Conservation (phyloP, 2,329 filamentous ascomycete genomes). For the Neonectria magnoliae region DNA sequence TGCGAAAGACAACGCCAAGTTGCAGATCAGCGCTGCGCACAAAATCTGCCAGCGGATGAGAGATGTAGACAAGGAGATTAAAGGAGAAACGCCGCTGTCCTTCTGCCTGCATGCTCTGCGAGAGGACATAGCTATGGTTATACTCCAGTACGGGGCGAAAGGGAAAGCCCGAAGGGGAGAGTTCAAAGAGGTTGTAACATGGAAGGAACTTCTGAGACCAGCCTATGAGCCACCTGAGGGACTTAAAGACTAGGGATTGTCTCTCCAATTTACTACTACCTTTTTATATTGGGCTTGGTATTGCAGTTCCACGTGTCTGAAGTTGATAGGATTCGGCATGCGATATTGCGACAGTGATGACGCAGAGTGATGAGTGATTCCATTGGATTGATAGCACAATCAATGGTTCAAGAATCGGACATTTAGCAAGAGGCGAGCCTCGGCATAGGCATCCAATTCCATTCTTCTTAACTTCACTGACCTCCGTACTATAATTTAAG, state of each 20-base stretch:
- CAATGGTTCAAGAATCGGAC: too few species aligned
- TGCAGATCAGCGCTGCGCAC: conserved; percentile 18
- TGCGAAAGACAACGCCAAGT: not conserved
- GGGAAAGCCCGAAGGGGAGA: not conserved
- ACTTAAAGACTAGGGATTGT: not conserved
- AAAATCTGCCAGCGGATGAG: conserved; percentile 23
- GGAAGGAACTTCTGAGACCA: not conserved
- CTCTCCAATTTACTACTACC: not conserved
- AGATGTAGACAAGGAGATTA: conserved; percentile 21
- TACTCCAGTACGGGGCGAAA: conserved; percentile 27
- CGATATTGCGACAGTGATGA: not conserved
- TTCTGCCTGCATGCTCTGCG: conserved; percentile 22
- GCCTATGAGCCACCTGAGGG: not conserved
- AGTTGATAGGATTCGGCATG: not conserved
- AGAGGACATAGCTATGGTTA: conserved; percentile 24
- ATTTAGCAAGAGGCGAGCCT: too few species aligned
- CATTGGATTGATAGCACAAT: too few species aligned
- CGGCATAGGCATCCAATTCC: too few species aligned
- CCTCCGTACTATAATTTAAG: too few species aligned
- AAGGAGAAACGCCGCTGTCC: conserved; percentile 28
- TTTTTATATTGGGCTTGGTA: not conserved
- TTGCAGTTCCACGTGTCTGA: too few species aligned
- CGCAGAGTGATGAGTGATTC: not conserved
- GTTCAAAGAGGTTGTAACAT: not conserved
- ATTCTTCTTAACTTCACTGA: too few species aligned